Conservation (phyloP, 2,329 filamentous ascomycete genomes). For the Microascus cirrosus region DNA sequence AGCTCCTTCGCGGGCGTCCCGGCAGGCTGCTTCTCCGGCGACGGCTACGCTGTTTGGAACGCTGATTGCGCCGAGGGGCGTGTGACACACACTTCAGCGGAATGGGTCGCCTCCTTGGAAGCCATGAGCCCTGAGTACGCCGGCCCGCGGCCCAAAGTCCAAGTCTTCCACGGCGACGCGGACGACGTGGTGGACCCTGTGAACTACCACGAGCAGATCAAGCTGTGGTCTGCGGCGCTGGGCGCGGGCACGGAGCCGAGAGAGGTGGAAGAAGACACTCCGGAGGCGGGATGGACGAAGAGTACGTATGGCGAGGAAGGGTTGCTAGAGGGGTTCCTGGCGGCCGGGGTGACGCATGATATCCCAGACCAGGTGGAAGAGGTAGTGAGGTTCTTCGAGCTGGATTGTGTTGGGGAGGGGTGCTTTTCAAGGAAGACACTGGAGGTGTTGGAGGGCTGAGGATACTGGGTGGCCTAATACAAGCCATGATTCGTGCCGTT, state of each 20-base stretch:
- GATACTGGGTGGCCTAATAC: background rate
- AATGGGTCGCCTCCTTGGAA: conserved; percentile 22
- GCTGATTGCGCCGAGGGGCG: conserved; percentile 37
- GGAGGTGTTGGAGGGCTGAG: background rate
- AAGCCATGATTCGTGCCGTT: too few relatives aligned
- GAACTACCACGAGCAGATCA: conserved; percentile 42
- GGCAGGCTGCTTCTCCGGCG: conserved; percentile 36
- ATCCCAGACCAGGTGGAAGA: conserved; percentile 10
- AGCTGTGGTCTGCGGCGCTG: conserved; percentile 35
- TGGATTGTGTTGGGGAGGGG: conserved; percentile 7
- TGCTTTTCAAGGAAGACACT: conserved; percentile 11
- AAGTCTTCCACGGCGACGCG: conserved; percentile 43
- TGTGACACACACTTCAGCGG: conserved; percentile 19
- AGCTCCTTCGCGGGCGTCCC: conserved; percentile 31
- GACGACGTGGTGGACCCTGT: conserved; percentile 38
- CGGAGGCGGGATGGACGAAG: conserved; percentile 9
- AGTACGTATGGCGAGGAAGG: conserved; percentile 8
- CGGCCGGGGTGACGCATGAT: conserved; percentile 8
- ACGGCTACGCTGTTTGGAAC: conserved; percentile 34
- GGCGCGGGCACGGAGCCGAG: conserved; percentile 5
- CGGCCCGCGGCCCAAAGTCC: conserved; percentile 41
- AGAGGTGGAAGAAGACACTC: conserved; percentile 2
- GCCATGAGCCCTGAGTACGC: conserved; percentile 37
- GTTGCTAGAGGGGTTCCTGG: conserved; percentile 10
- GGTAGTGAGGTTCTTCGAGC: conserved; percentile 10